Evolutionary conservation across 371 early-diverging fungal genomes (phyloP).

Genomic region (Mucor saturninus): DNA sequence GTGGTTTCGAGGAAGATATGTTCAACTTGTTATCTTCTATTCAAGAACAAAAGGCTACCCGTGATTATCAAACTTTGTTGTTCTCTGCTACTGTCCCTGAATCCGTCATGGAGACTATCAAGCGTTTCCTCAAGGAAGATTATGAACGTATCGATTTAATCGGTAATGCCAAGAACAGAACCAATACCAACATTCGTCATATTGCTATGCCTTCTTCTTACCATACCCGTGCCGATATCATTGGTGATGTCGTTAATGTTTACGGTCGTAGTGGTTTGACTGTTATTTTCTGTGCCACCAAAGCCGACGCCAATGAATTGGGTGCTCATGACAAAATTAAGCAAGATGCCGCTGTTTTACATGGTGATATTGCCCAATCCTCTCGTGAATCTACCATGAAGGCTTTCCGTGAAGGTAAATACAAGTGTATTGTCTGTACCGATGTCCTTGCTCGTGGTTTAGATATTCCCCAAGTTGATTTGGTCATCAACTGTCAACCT

Average conservation of each 20-base stretch:
- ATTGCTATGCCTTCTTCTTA: slow-evolving; percentile 81
- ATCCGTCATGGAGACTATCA: slow-evolving; percentile 83
- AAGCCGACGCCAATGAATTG: slow-evolving; percentile 89
- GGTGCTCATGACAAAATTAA: slow-evolving; percentile 79
- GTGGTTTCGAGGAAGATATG: slow-evolving; percentile 96
- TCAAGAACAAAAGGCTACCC: slow-evolving; percentile 72
- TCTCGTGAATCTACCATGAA: slow-evolving; percentile 88
- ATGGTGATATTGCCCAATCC: slow-evolving; percentile 93
- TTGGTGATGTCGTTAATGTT: slow-evolving; percentile 85
- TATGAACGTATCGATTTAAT: slow-evolving; percentile 83
- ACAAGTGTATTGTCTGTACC: slow-evolving; percentile 88
- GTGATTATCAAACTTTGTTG: slow-evolving; percentile 83
- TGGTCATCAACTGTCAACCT: slow-evolving; percentile 97
- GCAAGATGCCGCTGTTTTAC: slow-evolving; percentile 86
- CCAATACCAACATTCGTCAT: slow-evolving; percentile 79
- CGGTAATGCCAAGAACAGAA: slow-evolving; percentile 76
- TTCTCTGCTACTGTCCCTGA: slow-evolving; percentile 89
- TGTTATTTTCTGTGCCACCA: slow-evolving; percentile 93
- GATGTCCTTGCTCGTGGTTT: slow-evolving; percentile 97
- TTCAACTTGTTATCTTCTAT: slow-evolving; percentile 81
- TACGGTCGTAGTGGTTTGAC: slow-evolving; percentile 82
- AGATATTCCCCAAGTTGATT: slow-evolving; percentile 97
- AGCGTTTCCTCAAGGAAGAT: slow-evolving; percentile 85
- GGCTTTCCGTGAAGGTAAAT: slow-evolving; percentile 87
- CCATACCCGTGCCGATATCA: slow-evolving; percentile 77